Conservation (phyloP, 1,139 yeast genomes). For the Debaryomyces fabryi region DNA sequence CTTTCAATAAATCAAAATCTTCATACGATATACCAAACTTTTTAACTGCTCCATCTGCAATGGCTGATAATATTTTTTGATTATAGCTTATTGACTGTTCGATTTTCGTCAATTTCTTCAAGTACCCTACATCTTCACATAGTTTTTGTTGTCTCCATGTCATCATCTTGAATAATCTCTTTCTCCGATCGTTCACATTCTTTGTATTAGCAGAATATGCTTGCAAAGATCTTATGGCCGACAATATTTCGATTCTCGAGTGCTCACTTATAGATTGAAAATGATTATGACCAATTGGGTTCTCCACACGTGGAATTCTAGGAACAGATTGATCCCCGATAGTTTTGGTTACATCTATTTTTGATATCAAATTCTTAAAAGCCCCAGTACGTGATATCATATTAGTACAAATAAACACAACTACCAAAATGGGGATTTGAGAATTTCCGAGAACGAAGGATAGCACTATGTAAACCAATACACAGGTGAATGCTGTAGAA, state of each 20-base stretch:
- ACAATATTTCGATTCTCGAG: slow-evolving; percentile 39
- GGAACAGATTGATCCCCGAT: neutral
- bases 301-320: neutral
- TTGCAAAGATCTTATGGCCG: slow-evolving; percentile 56
- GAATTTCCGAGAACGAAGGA: slow-evolving; percentile 10
- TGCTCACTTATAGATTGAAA: slow-evolving; percentile 21
- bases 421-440: slow-evolving; percentile 23
- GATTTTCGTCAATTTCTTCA: slow-evolving; percentile 49
- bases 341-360: neutral
- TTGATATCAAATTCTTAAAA: slow-evolving; percentile 14
- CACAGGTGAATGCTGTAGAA: slow-evolving; percentile 10
- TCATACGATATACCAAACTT: slow-evolving; percentile 42
- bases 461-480: slow-evolving; percentile 9
- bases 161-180: slow-evolving; percentile 50
- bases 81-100: slow-evolving; percentile 51
- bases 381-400: slow-evolving; percentile 28
- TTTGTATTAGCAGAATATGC: slow-evolving; percentile 45
- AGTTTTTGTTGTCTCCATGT: slow-evolving; percentile 57
- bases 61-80: slow-evolving; percentile 43
- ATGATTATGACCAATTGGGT: slow-evolving; percentile 10
- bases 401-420: slow-evolving; percentile 28
- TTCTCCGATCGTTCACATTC: slow-evolving; percentile 48
- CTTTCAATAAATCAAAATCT: slow-evolving; percentile 39
- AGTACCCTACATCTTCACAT: slow-evolving; percentile 58
- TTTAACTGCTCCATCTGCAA: slow-evolving; percentile 45